Evolutionary conservation across 208 protist genomes (phyloP).

Genomic region (Cochliopodium minus): DNA sequence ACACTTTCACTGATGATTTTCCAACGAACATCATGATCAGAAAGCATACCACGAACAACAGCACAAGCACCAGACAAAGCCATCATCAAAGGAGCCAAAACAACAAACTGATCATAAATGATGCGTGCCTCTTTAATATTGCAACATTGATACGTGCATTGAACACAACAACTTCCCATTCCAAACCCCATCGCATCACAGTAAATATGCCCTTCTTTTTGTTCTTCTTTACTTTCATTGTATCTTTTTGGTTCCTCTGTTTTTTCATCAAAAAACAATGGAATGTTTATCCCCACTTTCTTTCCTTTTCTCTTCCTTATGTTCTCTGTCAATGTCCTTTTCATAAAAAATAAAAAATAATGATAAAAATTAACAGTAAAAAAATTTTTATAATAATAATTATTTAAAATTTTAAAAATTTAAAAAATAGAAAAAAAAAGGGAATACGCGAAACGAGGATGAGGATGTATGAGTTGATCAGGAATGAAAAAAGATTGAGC

Average conservation of each 20-base stretch:
- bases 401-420: slow-evolving; percentile 6
- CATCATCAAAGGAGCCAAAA: slow-evolving; percentile 78
- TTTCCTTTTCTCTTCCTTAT: slow-evolving; percentile 73
- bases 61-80: slow-evolving; percentile 82
- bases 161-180: slow-evolving; percentile 92
- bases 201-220: slow-evolving; percentile 53
- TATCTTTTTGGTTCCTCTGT: slow-evolving; percentile 41
- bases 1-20: slow-evolving; percentile 79
- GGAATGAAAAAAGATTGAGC: slow-evolving; percentile 75
- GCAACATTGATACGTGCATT: slow-evolving; percentile 84
- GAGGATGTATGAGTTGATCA: slow-evolving; percentile 84
- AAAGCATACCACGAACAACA: slow-evolving; percentile 80
- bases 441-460: slow-evolving; percentile 71
- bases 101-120: slow-evolving; percentile 88
- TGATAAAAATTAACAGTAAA: slow-evolving; percentile 1
- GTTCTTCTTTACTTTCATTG: slow-evolving; percentile 41
- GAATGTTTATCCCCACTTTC: slow-evolving; percentile 86
- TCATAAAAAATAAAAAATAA: background rate
- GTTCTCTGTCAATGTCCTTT: slow-evolving; percentile 71
- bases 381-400: slow-evolving; percentile 2
- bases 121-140: slow-evolving; percentile 70
- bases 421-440: background rate
- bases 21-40: slow-evolving; percentile 85
- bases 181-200: slow-evolving; percentile 99
- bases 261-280: slow-evolving; percentile 72